Base-by-base conservation (phyloP, 163 green algal species). In the Scenedesmus sp. region DNA sequence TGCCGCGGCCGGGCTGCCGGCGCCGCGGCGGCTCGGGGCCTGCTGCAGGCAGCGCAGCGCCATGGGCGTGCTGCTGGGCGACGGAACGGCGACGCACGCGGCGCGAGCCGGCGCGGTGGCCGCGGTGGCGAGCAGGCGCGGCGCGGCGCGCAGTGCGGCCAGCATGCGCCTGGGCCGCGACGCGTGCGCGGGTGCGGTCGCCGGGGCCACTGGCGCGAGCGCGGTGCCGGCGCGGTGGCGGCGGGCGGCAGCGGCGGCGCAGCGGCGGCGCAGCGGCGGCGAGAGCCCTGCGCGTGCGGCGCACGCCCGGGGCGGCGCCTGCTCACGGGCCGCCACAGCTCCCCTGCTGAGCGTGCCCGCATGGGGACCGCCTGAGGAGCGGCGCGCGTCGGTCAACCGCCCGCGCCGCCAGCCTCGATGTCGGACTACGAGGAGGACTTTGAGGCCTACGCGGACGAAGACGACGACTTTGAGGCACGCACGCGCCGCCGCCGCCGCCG, bases 341-440 rank as follows among this genome's bases (percentile, higher is more conserved):
- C 9, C 5, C 6, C n/a, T 34, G 9, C n/a, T 60, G 24, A 34
- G 14, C 53, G 6, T 6, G 53, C 22, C 6, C 53, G 10, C 24
- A 62, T 67, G 26, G 44, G 4, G 33, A 34, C 26, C 26, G 42
- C 6, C 7, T 6, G 47, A 24, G 64, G 22, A 36, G 34, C 17
- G 34, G 29, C 36, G 29, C 26, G 7, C 14, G 10, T 28, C 18
- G 50, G n/a, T 26, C 53, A 65, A 28, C 3, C n/a, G 53, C 9
- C 20, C 2, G 22, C 53, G 53, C 15, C n/a, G 3, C 4, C 53
- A 31, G n/a, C 24, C 33, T 42, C 54, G 18, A 87, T 85, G 77
- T 83, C 64, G 31, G 77, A 84, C 29, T 90, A 90, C 78, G 85
- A 81, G 10, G 73, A 75, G 45, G 62, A 75, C 34, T 81, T 81